These are phyloP conservation scores for Suillus subalutaceus DNA, from an alignment of 768 basidiomycete genomes.

Conservation along the genomic window DNA sequence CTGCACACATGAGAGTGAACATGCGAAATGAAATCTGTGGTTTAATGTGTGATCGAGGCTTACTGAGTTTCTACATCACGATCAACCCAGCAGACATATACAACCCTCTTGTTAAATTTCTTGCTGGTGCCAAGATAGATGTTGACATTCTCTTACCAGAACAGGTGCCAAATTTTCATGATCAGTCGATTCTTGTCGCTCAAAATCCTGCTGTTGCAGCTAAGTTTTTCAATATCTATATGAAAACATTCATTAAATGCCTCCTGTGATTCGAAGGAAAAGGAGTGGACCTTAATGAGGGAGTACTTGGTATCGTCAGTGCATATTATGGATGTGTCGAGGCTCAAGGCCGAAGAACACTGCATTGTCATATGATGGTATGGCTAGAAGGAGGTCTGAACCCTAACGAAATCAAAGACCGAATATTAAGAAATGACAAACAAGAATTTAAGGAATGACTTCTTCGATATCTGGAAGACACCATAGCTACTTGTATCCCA, in stretches of 20 bases:
- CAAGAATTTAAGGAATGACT: conserved; percentile 17
- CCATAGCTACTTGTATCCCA: conserved; percentile 17
- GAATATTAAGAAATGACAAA: conserved; percentile 15
- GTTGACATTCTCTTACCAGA: conserved; percentile 32
- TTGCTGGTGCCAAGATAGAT: conserved; percentile 40
- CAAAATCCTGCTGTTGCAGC: conserved; percentile 42
- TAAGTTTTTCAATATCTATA: conserved; percentile 46
- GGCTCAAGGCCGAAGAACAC: conserved; percentile 40
- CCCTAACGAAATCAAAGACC: conserved; percentile 30
- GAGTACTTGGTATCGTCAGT: conserved; percentile 36
- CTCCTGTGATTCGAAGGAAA: conserved; percentile 28
- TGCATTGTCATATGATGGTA: conserved; percentile 46
- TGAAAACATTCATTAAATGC: conserved; percentile 36
- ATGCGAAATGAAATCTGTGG: conserved; percentile 43
- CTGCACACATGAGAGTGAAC: conserved; percentile 25
- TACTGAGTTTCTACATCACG: conserved; percentile 47
- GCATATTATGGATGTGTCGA: conserved; percentile 46
- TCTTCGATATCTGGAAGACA: conserved; percentile 30
- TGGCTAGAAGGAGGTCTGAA: conserved; percentile 41
- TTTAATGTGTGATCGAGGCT: conserved; percentile 36
- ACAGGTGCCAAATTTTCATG: conserved; percentile 30
- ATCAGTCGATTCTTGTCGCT: conserved; percentile 41
- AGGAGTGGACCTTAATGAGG: conserved; percentile 18
- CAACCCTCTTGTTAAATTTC: conserved; percentile 44
- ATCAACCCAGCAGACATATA: conserved; percentile 48